phyloP scores from a whole-genome alignment of 73 alveolate genomes.

The Symbiodinium pilosum region DNA sequence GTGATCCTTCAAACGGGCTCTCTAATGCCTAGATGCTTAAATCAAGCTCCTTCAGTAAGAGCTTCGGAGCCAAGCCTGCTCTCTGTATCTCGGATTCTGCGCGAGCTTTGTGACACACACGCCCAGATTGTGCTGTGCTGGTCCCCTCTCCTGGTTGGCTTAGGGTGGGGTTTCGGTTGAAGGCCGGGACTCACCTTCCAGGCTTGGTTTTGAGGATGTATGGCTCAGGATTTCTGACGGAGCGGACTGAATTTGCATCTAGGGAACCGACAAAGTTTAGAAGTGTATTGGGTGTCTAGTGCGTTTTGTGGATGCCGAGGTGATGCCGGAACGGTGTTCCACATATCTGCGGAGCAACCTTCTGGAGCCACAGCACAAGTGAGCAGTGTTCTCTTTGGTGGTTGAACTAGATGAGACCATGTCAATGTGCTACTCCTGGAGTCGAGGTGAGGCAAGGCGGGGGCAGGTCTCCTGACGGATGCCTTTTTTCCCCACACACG shows the following conservation, averaged over 20 bases:
- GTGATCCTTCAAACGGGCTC: too few species aligned
- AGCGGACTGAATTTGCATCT: background rate
- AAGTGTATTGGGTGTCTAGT: background rate
- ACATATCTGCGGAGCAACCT: too few species aligned
- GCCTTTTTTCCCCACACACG: too few species aligned
- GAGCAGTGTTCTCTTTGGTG: too few species aligned
- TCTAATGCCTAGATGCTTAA: background rate
- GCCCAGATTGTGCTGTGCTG: constrained; percentile 75
- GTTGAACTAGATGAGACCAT: too few species aligned
- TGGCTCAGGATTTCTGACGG: background rate
- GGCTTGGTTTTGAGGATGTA: too few species aligned
- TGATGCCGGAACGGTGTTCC: background rate
- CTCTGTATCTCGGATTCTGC: background rate
- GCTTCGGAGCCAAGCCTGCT: background rate
- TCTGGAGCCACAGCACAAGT: too few species aligned
- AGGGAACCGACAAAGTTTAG: background rate
- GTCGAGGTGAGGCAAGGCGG: too few species aligned
- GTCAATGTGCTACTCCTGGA: too few species aligned
- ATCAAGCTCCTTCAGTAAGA: background rate
- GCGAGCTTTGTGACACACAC: constrained; percentile 66
- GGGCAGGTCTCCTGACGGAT: too few species aligned
- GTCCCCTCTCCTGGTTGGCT: constrained; percentile 95
- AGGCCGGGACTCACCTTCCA: too few species aligned
- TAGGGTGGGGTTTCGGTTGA: too few species aligned
- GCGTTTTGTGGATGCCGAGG: background rate